Evolutionary conservation across 208 protist genomes (phyloP).

Genomic region (Acanthamoeba rhysodes): DNA sequence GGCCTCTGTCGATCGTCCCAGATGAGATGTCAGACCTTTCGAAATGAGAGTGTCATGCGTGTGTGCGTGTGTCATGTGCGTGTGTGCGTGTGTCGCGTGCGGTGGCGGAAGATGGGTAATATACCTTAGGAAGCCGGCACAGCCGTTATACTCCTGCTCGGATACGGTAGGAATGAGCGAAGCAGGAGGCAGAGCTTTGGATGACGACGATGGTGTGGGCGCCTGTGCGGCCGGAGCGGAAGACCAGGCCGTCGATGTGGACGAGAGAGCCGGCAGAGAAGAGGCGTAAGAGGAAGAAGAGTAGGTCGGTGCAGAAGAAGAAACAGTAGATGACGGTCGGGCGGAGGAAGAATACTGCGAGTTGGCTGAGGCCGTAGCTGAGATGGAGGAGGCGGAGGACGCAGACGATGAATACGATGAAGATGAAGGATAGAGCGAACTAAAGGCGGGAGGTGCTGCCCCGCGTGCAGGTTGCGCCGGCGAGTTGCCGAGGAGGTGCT

Average conservation of each 20-base stretch:
- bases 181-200: background rate
- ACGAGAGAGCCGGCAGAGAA: no score
- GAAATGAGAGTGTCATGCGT: background rate
- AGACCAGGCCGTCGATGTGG: background rate
- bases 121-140: background rate
- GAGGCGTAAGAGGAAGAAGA: no score
- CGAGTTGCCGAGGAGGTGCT: slow-evolving; percentile 30
- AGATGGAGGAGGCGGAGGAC: background rate
- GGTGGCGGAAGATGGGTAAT: no score
- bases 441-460: background rate
- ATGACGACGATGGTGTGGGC: background rate
- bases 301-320: no score
- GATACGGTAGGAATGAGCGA: background rate
- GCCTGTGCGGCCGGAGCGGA: background rate
- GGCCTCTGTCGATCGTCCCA: background rate
- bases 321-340: no score
- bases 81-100: background rate
- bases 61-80: background rate
- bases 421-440: background rate
- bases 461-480: background rate
- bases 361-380: no score
- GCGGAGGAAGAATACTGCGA: no score
- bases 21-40: background rate
- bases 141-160: background rate
- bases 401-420: background rate